Conservation (phyloP, 306 rosid species). For the Dalbergia cultrata region DNA sequence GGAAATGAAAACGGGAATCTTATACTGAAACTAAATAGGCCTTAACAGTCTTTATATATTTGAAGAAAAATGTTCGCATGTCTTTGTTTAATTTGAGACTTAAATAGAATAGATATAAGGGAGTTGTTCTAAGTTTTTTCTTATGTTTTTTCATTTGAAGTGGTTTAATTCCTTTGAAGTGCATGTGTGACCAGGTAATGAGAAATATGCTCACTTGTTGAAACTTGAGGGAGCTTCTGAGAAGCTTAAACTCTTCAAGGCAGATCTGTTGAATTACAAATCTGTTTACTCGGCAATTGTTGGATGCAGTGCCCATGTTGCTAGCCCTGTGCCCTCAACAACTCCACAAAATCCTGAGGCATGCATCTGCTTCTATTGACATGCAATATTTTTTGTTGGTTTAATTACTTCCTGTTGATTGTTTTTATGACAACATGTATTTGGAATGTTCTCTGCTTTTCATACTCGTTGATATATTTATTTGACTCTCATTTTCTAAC, state of each 20-base stretch:
- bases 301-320: conserved; percentile 62
- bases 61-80: too few relatives aligned
- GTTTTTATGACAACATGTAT: neutral
- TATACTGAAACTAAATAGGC: too few relatives aligned
- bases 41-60: too few relatives aligned
- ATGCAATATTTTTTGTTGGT: neutral
- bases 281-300: conserved; percentile 52
- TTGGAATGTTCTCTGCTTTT: neutral
- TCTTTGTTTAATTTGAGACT: too few relatives aligned
- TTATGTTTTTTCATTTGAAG: neutral
- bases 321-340: conserved; percentile 60
- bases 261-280: conserved; percentile 51
- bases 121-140: neutral
- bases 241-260: conserved; percentile 56
- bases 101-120: too few relatives aligned
- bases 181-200: conserved; percentile 37
- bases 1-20: too few relatives aligned
- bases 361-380: conserved; percentile 9
- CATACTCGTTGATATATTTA: neutral
- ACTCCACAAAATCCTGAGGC: conserved; percentile 52
- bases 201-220: conserved; percentile 52
- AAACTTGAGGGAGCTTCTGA: conserved; percentile 51
- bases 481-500: neutral
- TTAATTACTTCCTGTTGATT: neutral
- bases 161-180: neutral